Evolutionary conservation across 768 basidiomycete species (phyloP), one percentile per base, ranked within the genome.

Genomic region (Boletus rufocinnamomeus): DNA sequence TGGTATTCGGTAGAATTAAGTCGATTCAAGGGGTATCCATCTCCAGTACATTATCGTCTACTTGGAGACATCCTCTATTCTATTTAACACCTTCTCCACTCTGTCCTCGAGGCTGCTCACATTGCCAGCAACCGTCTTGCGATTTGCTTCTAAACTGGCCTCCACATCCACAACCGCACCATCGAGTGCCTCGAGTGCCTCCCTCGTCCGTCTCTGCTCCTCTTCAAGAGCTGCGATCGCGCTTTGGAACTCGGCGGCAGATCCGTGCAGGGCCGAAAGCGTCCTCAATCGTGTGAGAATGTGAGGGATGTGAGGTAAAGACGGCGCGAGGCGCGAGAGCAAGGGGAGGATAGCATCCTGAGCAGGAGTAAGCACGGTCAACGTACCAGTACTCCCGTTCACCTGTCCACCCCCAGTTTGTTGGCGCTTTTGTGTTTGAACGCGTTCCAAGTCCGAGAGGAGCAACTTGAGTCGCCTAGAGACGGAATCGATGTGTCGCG

Each of bases 401-500:
- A 57, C 44, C 41, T 58, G 58, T n/a, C 57, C 40, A 19, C 37
- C 46, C 21, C 52, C 56, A n/a, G 64, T 50, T 17, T 60, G 59
- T 59, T 53, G 71, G 59, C 58, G 72, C 59, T 64, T 70, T 54
- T 56, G 71, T 40, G 21, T 14, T 44, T 72, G 72, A 14, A 84
- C 82, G 32, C 95, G 87, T 50, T 98, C 96, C 51, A 99, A 83
- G 73, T 99, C 97, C 1, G 94, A 88, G 16, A 96, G 80, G 19
- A 98, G 83, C 9, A 98, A 78, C 68, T 98, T 99, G 60, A 98
- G 83, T 6, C 96, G 87, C 6, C 96, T 85, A 2, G 95, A 95
- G 61, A 98, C 90, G 13, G 93, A 91, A 73, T 99, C 97, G 50
- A 98, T 87, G 69, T 98, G 95, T 17, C 95, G 86, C 0, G 97